phyloP scores from a whole-genome alignment of 257 asterid species.

The Nemophila menziesii region DNA sequence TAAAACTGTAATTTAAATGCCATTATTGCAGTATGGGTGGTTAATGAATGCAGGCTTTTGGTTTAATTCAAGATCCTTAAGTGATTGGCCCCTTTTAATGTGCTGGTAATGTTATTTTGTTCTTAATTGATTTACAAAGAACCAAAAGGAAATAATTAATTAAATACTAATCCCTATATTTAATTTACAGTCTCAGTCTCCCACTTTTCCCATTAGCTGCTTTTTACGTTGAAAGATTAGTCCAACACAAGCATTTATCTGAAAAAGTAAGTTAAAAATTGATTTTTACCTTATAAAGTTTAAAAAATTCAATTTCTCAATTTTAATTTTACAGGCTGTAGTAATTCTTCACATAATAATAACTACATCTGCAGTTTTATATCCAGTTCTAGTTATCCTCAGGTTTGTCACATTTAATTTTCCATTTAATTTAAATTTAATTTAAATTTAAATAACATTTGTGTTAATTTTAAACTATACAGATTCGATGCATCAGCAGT shows the following conservation, averaged over 20 bases:
- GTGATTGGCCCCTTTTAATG: constrained; percentile 96
- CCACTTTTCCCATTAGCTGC: constrained; percentile 75
- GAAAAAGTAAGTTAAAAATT: constrained; percentile 47
- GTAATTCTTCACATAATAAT: constrained; percentile 57
- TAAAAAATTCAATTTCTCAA: background rate
- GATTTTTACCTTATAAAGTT: too few species aligned
- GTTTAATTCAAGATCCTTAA: constrained; percentile 72
- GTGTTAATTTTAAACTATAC: constrained; percentile 22
- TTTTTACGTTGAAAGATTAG: constrained; percentile 66
- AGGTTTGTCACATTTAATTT: constrained; percentile 34
- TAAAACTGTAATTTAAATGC: background rate
- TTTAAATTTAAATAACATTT: background rate
- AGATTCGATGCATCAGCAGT: constrained; percentile 97
- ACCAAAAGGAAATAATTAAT: background rate
- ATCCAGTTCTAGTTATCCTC: constrained; percentile 82
- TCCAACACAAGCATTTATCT: constrained; percentile 39
- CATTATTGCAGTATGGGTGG: constrained; percentile 78
- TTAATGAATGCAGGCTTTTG: constrained; percentile 77
- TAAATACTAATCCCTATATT: background rate
- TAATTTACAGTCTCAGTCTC: constrained; percentile 66
- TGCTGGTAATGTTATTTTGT: constrained; percentile 55
- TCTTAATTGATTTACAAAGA: constrained; percentile 4
- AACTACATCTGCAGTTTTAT: constrained; percentile 53
- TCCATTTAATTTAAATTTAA: too few species aligned
- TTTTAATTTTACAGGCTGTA: background rate